phyloP scores from a whole-genome alignment of 345 rosid species.

The Syzygium aqueum region DNA sequence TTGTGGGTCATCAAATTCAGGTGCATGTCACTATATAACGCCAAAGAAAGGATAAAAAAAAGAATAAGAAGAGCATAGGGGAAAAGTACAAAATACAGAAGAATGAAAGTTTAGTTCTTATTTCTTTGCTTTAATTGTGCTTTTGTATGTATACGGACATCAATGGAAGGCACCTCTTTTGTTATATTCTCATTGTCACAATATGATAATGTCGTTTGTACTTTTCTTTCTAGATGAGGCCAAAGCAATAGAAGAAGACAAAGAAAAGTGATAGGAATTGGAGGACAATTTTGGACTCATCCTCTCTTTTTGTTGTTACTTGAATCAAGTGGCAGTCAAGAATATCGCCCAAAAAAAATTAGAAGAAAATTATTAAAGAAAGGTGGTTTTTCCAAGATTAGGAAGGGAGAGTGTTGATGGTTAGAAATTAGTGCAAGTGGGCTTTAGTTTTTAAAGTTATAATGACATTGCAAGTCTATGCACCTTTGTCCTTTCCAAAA shows the following conservation, averaged over 20 bases:
- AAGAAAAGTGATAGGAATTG: neutral
- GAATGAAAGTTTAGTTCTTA: neutral
- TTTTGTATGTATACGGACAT: neutral
- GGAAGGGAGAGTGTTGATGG: neutral
- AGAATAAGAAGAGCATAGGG: neutral
- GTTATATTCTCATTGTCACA: neutral
- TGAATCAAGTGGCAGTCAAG: constrained; percentile 9
- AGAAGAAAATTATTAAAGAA: neutral
- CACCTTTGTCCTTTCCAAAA: neutral
- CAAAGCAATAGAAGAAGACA: neutral
- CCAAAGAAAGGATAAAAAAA: neutral
- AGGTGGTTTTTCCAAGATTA: neutral
- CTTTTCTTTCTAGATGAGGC: neutral
- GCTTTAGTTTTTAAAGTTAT: neutral
- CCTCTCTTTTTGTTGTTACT: constrained; percentile 1
- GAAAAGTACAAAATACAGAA: neutral
- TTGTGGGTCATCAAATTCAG: neutral
- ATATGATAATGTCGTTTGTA: neutral
- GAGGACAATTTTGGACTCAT: neutral
- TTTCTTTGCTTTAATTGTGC: neutral
- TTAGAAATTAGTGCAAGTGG: neutral
- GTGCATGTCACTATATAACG: constrained; percentile 4
- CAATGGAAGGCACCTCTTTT: neutral
- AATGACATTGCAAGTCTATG: neutral
- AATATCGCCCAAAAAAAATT: constrained; percentile 10